Evolutionary conservation across 495 filamentous ascomycete species (phyloP).

Genomic region (Niebla homalea): DNA sequence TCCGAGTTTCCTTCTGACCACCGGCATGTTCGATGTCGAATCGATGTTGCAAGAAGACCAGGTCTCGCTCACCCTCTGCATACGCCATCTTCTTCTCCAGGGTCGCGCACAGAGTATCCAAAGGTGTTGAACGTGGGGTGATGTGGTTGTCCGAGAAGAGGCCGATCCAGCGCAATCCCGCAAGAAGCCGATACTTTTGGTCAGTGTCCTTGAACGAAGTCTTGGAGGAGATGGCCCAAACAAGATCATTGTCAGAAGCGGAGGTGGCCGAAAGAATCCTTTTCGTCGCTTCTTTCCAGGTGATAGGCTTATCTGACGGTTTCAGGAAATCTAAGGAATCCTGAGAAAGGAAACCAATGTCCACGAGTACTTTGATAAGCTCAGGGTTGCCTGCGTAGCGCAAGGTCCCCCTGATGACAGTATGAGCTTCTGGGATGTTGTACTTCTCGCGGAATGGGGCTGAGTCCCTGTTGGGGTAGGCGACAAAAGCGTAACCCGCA

Average conservation of each 20-base stretch:
- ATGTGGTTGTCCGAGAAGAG: constrained; percentile 67
- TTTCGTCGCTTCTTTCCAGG: constrained; percentile 73
- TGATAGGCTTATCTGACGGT: constrained; percentile 27
- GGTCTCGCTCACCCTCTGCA: constrained; percentile 68
- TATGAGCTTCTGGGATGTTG: constrained; percentile 38
- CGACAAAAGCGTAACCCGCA: constrained; percentile 78
- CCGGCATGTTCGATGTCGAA: constrained; percentile 81
- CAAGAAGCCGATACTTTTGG: constrained; percentile 64
- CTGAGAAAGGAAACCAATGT: constrained; percentile 70
- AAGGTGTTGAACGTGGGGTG: constrained; percentile 61
- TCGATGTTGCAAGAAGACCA: constrained; percentile 84
- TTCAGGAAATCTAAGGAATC: constrained; percentile 47
- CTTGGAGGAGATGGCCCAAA: constrained; percentile 61
- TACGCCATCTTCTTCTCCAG: constrained; percentile 90
- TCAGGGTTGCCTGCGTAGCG: constrained; percentile 80
- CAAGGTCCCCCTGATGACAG: constrained; percentile 53
- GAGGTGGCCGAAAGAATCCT: constrained; percentile 58
- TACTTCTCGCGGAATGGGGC: constrained; percentile 65
- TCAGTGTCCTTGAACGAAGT: constrained; percentile 53
- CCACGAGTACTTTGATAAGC: constrained; percentile 74
- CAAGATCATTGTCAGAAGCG: constrained; percentile 40
- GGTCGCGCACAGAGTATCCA: constrained; percentile 81
- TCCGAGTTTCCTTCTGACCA: constrained; percentile 57
- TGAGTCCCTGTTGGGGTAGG: constrained; percentile 88
- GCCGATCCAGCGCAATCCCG: constrained; percentile 74